Conservation (phyloP, 2,329 filamentous ascomycete species). For the Paraphoma sp. region DNA sequence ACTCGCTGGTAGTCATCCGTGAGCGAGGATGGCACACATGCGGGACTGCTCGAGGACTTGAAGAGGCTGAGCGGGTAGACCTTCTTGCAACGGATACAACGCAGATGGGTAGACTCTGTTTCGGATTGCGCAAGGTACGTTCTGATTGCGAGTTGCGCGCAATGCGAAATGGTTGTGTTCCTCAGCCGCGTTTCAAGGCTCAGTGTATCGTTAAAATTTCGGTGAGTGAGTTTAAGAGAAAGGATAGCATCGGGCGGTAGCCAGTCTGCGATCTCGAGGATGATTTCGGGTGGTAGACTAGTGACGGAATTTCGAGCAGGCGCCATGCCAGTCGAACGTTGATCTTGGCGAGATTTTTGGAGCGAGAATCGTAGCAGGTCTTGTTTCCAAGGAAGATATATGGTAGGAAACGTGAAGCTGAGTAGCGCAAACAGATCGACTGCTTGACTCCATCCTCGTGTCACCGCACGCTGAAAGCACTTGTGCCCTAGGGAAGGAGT, state of each 20-base stretch:
- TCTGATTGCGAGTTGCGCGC: slow-evolving; percentile 37
- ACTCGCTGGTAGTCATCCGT: slow-evolving; percentile 5
- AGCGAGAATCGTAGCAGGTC: neutral
- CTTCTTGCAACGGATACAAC: slow-evolving; percentile 42
- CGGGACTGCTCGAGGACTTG: slow-evolving; percentile 36
- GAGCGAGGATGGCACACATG: slow-evolving; percentile 22
- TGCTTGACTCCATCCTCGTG: neutral
- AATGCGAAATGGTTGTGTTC: slow-evolving; percentile 25
- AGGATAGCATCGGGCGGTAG: slow-evolving; percentile 47
- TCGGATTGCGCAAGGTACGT: slow-evolving; percentile 26
- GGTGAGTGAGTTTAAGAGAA: slow-evolving; percentile 47
- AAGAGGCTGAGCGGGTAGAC: slow-evolving; percentile 39
- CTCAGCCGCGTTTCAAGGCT: slow-evolving; percentile 20
- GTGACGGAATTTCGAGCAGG: slow-evolving; percentile 17
- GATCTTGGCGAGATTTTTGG: neutral
- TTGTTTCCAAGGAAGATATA: neutral
- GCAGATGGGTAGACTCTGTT: slow-evolving; percentile 16
- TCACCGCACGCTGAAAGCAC: neutral
- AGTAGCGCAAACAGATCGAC: neutral
- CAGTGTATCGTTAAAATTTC: slow-evolving; percentile 36
- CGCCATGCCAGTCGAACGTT: slow-evolving; percentile 9
- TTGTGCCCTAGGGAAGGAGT: neutral
- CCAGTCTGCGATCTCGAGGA: slow-evolving; percentile 45
- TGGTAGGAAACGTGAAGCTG: neutral
- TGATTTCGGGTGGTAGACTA: slow-evolving; percentile 49